These are phyloP conservation scores for Pestalotiopsis sp. DNA, from an alignment of 2,329 filamentous ascomycete genomes.

Conservation along the genomic window DNA sequence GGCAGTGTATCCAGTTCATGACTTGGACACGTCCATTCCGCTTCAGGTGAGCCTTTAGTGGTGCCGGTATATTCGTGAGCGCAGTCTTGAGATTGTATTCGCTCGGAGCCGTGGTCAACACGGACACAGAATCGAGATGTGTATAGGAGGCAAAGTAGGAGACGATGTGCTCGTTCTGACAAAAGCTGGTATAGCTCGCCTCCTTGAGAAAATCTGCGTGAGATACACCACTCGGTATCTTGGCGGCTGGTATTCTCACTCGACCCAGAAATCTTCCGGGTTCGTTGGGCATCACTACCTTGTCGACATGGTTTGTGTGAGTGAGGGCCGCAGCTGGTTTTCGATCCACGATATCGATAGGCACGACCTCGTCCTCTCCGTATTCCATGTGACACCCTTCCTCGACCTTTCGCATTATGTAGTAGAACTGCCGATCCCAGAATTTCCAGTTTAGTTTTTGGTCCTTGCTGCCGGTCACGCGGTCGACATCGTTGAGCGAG, in stretches of 20 bases:
- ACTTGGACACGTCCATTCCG: conserved; percentile 60
- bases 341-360: conserved; percentile 68
- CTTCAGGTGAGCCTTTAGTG: conserved; percentile 65
- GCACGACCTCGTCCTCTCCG: conserved; percentile 68
- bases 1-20: conserved; percentile 76
- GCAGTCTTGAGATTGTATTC: conserved; percentile 71
- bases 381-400: conserved; percentile 66
- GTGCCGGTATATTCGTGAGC: conserved; percentile 63
- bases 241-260: conserved; percentile 58
- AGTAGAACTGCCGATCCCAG: conserved; percentile 71
- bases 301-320: conserved; percentile 49
- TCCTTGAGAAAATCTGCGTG: conserved; percentile 62
- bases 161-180: conserved; percentile 72
- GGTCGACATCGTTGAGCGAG: conserved; percentile 65
- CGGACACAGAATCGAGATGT: conserved; percentile 64
- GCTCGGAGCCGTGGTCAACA: conserved; percentile 67
- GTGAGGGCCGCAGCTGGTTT: conserved; percentile 41
- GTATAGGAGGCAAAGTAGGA: conserved; percentile 74
- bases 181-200: conserved; percentile 57
- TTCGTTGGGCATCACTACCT: conserved; percentile 65
- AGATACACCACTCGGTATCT: conserved; percentile 45
- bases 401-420: conserved; percentile 66
- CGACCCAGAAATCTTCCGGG: conserved; percentile 61
- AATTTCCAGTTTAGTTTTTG: conserved; percentile 70
- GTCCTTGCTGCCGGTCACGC: conserved; percentile 61